Percentiles rank a stretch among this genome's conserved stretches.
Evolutionary conservation across 75 land plant species (phyloP).

Genomic region (Picea sitchensis): DNA sequence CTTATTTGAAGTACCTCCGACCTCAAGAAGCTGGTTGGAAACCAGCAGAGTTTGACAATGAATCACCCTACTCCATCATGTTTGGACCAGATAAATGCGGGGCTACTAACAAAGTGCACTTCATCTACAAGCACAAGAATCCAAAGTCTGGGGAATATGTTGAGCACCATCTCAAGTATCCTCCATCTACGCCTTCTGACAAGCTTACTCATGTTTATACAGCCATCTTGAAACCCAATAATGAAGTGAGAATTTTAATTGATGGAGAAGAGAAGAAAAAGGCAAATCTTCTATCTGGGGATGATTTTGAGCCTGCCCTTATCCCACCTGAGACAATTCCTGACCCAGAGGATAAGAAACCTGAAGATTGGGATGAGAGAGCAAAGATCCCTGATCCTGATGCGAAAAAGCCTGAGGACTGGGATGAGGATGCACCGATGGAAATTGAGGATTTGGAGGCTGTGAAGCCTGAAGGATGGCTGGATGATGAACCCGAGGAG

Average conservation of each 20-base stretch:
- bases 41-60: slow-evolving; percentile 72
- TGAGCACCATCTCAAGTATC: slow-evolving; percentile 90
- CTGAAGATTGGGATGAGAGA: slow-evolving; percentile 97
- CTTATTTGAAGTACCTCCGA: slow-evolving; percentile 80
- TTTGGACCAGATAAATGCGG: slow-evolving; percentile 99
- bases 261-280: slow-evolving; percentile 93
- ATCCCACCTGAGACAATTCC: slow-evolving; percentile 81
- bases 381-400: slow-evolving; percentile 85
- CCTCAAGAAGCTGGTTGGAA: slow-evolving; percentile 88
- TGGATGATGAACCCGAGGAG: slow-evolving; percentile 97
- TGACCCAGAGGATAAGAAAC: slow-evolving; percentile 88
- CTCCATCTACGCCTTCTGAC: slow-evolving; percentile 80
- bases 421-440: slow-evolving; percentile 95
- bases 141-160: slow-evolving; percentile 73
- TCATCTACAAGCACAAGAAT: slow-evolving; percentile 87
- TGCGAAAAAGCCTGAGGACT: slow-evolving; percentile 85
- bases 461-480: slow-evolving; percentile 93
- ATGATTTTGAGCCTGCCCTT: slow-evolving; percentile 84
- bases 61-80: slow-evolving; percentile 93
- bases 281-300: slow-evolving; percentile 51
- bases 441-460: slow-evolving; percentile 89
- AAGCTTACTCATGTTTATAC: slow-evolving; percentile 85
- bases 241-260: slow-evolving; percentile 56
- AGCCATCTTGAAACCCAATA: slow-evolving; percentile 73
- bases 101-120: slow-evolving; percentile 95